Evolutionary conservation across 345 rosid species (phyloP).

Genomic region (Gossypium ekmanianum): DNA sequence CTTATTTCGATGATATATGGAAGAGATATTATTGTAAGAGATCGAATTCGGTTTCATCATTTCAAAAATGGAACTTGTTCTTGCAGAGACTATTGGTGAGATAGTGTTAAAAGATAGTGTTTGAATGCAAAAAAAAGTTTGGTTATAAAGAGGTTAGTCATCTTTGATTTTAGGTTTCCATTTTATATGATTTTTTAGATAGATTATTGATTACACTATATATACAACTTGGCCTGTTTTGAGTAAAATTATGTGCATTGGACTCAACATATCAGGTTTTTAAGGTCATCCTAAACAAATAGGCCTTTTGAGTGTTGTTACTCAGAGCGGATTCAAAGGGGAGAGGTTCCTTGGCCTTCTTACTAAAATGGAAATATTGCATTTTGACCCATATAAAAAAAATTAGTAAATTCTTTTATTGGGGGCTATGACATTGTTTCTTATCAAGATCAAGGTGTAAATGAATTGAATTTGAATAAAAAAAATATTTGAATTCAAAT

Average conservation of each 20-base stretch:
- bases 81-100: slow-evolving; percentile 42
- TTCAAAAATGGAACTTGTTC: slow-evolving; percentile 39
- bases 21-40: slow-evolving; percentile 35
- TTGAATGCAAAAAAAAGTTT: neutral
- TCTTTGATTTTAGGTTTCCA: neutral
- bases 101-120: neutral
- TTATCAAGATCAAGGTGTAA: neutral
- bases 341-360: too few relatives aligned
- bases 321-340: too few relatives aligned
- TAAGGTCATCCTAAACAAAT: too few relatives aligned
- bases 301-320: too few relatives aligned
- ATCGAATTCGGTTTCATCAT: slow-evolving; percentile 35
- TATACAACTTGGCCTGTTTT: neutral
- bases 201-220: neutral
- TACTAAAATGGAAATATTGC: too few relatives aligned
- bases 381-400: too few relatives aligned
- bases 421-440: neutral
- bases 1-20: slow-evolving; percentile 28
- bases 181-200: neutral
- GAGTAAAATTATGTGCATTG: neutral
- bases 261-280: too few relatives aligned
- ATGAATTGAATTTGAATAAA: too few relatives aligned
- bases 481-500: too few relatives aligned
- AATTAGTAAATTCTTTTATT: too few relatives aligned
- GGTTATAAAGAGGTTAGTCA: neutral